Evolutionary conservation across 176 grass and related monocot species (phyloP).

Genomic region (Urochloa ruziziensis): DNA sequence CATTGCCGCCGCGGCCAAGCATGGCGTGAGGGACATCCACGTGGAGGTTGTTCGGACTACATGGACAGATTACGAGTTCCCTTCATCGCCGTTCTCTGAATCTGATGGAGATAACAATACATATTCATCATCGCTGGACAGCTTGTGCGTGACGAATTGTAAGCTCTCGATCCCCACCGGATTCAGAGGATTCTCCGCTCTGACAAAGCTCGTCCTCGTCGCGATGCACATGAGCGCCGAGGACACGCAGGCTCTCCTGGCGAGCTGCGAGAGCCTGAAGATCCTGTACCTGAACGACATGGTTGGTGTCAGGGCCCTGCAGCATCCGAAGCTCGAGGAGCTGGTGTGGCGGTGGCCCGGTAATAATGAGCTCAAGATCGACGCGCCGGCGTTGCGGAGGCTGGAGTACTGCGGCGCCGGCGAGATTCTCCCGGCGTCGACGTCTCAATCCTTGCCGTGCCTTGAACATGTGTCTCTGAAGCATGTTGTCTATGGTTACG

Average conservation of each 20-base stretch:
- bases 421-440: neutral
- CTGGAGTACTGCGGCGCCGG: neutral
- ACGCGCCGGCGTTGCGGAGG: neutral
- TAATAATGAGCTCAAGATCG: neutral
- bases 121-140: neutral
- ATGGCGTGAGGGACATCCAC: neutral
- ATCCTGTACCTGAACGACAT: neutral
- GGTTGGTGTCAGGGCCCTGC: neutral
- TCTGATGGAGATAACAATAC: too few species aligned
- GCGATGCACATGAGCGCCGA: neutral
- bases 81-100: neutral
- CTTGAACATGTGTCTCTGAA: slow-evolving; percentile 2
- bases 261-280: neutral
- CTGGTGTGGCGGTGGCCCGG: neutral
- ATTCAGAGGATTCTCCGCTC: neutral
- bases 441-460: neutral
- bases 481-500: neutral
- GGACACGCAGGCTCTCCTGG: neutral
- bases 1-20: neutral
- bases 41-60: neutral
- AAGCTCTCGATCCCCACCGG: neutral
- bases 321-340: neutral
- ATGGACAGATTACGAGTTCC: neutral
- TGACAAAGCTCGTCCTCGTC: neutral
- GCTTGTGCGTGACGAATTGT: neutral